A percentile compares a stretch with the other conserved stretches of the same genome.
Evolutionary conservation across 2,329 filamentous ascomycete species (phyloP).

Genomic region (Monilinia vaccinii-corymbosi): DNA sequence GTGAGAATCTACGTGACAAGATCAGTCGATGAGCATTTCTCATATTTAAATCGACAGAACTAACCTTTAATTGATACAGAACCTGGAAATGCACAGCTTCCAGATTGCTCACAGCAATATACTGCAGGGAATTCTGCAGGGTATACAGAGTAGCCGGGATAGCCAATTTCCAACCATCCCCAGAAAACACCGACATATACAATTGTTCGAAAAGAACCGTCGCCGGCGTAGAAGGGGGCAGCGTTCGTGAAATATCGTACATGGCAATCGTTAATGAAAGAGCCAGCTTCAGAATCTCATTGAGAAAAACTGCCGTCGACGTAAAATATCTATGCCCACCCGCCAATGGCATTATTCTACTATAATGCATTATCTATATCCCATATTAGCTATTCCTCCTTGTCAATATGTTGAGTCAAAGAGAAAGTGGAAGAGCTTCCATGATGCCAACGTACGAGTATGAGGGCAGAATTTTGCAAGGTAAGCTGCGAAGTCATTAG

Average conservation of each 20-base stretch:
- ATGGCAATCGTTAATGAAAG: slow-evolving; percentile 81
- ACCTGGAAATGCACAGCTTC: slow-evolving; percentile 91
- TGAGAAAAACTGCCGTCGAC: slow-evolving; percentile 88
- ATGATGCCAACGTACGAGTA: slow-evolving; percentile 44
- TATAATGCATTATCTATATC: slow-evolving; percentile 80
- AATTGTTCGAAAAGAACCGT: slow-evolving; percentile 75
- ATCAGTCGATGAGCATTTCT: slow-evolving; percentile 11
- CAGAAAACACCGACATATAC: slow-evolving; percentile 71
- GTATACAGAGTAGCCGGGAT: slow-evolving; percentile 86
- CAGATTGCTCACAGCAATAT: slow-evolving; percentile 81
- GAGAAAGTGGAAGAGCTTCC: neutral
- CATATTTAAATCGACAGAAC: slow-evolving; percentile 7
- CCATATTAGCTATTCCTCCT: neutral
- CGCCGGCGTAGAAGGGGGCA: slow-evolving; percentile 70
- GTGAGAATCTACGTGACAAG: slow-evolving; percentile 56
- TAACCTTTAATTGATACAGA: slow-evolving; percentile 81
- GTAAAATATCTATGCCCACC: slow-evolving; percentile 84
- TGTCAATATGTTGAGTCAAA: neutral
- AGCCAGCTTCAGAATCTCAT: slow-evolving; percentile 82
- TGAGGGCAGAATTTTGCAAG: slow-evolving; percentile 71
- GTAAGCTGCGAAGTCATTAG: slow-evolving; percentile 50
- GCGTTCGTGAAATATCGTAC: slow-evolving; percentile 72
- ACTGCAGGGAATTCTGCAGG: slow-evolving; percentile 87
- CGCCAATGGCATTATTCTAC: slow-evolving; percentile 78
- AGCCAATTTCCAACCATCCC: slow-evolving; percentile 90